These are phyloP conservation scores for Coffea humblotiana DNA, from an alignment of 305 asterid species.

Conservation along the genomic window DNA sequence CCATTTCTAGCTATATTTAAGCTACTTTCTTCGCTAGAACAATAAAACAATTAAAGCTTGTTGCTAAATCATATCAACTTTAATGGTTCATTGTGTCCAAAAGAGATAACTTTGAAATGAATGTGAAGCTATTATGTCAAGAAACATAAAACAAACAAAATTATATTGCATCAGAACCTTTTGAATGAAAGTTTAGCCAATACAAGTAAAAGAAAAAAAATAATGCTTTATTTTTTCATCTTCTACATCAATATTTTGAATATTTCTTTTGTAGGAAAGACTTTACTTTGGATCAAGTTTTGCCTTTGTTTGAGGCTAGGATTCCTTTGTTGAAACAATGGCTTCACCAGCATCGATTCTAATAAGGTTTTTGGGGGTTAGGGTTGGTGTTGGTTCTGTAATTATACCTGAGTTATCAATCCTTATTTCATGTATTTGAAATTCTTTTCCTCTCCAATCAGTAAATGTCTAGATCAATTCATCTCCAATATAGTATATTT, in stretches of 20 bases:
- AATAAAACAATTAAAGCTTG: not conserved
- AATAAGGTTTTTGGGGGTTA: slow-evolving; percentile 47
- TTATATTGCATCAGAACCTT: not conserved
- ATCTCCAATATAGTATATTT: slow-evolving; percentile 6
- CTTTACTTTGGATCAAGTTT: slow-evolving; percentile 87
- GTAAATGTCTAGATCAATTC: not conserved
- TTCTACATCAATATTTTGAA: not conserved
- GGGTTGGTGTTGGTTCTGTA: slow-evolving; percentile 10
- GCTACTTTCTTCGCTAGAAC: not conserved
- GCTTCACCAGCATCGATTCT: slow-evolving; percentile 68
- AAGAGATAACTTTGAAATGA: not conserved
- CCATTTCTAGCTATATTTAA: not conserved
- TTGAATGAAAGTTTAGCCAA: not conserved
- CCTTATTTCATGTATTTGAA: not conserved
- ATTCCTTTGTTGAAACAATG: slow-evolving; percentile 88
- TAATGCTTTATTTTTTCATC: not conserved
- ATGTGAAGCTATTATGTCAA: not conserved
- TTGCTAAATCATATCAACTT: not conserved
- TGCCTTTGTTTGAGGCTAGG: slow-evolving; percentile 95
- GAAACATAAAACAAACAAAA: not conserved
- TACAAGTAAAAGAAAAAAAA: not conserved
- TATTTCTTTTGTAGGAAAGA: slow-evolving; percentile 67
- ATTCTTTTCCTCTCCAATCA: not conserved
- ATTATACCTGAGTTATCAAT: not conserved
- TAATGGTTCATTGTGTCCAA: not conserved